phyloP scores from a whole-genome alignment of 129 eudicot genomes.

The Flaveria robusta region DNA sequence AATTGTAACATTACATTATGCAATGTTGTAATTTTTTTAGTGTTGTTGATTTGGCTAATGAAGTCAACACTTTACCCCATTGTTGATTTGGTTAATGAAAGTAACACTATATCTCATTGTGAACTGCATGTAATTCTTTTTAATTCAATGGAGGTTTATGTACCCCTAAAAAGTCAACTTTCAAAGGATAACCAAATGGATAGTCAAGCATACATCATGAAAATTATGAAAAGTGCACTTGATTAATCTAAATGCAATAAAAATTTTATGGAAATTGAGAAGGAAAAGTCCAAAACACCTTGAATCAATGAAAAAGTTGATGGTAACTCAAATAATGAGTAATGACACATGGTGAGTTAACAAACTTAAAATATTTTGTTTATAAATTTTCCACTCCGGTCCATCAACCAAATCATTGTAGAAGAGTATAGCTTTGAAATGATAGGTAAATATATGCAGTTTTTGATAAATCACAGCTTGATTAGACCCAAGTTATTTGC shows the following conservation, averaged over 20 bases:
- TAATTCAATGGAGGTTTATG: conserved; percentile 38
- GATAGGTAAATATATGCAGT: conserved; percentile 57
- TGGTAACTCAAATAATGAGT: conserved; percentile 46
- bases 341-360: conserved; percentile 52
- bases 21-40: conserved; percentile 55
- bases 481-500: conserved; percentile 56
- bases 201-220: conserved; percentile 38
- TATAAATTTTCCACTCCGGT: not conserved
- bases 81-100: conserved; percentile 38
- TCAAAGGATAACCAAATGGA: conserved; percentile 36
- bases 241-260: conserved; percentile 41
- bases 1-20: conserved; percentile 13
- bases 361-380: not conserved
- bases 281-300: conserved; percentile 44
- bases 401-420: conserved; percentile 37
- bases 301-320: conserved; percentile 40
- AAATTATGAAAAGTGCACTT: conserved; percentile 39
- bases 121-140: conserved; percentile 40
- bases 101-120: conserved; percentile 30
- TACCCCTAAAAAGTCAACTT: conserved; percentile 38
- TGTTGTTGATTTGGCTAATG: conserved; percentile 32
- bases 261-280: conserved; percentile 57
- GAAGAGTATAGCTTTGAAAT: conserved; percentile 56
- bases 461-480: conserved; percentile 53
- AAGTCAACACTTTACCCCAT: too few species aligned